phyloP scores from a whole-genome alignment of 306 rosid genomes.

The Prunus mume region DNA sequence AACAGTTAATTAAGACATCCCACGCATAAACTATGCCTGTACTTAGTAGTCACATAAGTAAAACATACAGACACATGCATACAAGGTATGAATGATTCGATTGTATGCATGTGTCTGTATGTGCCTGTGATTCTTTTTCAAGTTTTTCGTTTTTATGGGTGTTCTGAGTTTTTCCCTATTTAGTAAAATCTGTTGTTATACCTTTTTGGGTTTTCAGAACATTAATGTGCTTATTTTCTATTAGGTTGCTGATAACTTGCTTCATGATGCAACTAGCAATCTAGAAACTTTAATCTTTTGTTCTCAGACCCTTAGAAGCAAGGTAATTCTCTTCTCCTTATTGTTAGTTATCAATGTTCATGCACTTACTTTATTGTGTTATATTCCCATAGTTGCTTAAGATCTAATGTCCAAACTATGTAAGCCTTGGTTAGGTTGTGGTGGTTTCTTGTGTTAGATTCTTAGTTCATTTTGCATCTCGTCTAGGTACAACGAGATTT shows the following conservation, averaged over 20 bases:
- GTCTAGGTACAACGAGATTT: slow-evolving; percentile 90
- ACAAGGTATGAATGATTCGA: not conserved
- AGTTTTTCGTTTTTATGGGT: slow-evolving; percentile 4
- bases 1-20: not conserved
- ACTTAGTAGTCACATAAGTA: not conserved
- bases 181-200: not conserved
- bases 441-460: slow-evolving; percentile 28
- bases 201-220: slow-evolving; percentile 9
- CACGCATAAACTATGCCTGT: not conserved
- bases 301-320: slow-evolving; percentile 98
- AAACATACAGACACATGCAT: not conserved
- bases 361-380: not conserved
- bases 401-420: not conserved
- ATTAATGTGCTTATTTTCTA: slow-evolving; percentile 6
- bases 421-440: slow-evolving; percentile 13
- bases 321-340: slow-evolving; percentile 46
- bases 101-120: too few relatives aligned
- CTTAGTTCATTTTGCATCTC: slow-evolving; percentile 23
- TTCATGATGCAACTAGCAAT: slow-evolving; percentile 94
- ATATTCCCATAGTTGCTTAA: not conserved
- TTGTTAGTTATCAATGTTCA: not conserved
- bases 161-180: not conserved
- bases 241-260: slow-evolving; percentile 97
- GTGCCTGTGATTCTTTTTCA: not conserved
- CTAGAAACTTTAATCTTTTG: slow-evolving; percentile 94